Evolutionary conservation across 164 flowering plant genomes (phyloP).

Genomic region (Magnolia kwangsiensis): DNA sequence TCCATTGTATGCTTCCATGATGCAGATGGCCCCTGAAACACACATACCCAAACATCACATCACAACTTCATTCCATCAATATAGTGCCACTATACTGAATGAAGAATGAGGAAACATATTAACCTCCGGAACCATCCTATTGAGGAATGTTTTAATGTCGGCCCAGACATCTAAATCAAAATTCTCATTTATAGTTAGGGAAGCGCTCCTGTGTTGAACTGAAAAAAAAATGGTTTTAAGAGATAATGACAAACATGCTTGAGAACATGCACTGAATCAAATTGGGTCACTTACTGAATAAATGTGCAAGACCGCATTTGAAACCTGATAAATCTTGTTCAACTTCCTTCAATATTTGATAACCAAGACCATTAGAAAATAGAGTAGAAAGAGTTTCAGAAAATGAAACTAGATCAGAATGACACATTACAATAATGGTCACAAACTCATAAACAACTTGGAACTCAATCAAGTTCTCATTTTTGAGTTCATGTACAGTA

Average conservation of each 20-base stretch:
- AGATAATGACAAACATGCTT: background rate
- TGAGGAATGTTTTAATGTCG: constrained; percentile 95
- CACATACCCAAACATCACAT: constrained; percentile 5
- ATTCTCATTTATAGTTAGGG: constrained; percentile 92
- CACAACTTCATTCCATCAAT: background rate
- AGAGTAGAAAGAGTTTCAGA: background rate
- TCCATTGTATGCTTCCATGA: constrained; percentile 98
- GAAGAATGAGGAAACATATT: constrained; percentile 1
- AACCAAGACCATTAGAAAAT: background rate
- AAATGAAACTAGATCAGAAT: background rate
- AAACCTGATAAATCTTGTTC: constrained; percentile 76
- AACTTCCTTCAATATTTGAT: constrained; percentile 80
- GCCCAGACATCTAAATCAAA: constrained; percentile 89
- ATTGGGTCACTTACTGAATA: constrained; percentile 60
- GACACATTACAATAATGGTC: background rate
- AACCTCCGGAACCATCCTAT: constrained; percentile 90
- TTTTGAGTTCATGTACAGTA: too few species aligned
- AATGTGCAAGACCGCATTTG: constrained; percentile 89
- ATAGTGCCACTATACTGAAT: background rate
- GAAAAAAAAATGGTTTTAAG: constrained; percentile 3
- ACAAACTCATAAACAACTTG: background rate
- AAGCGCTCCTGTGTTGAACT: constrained; percentile 99
- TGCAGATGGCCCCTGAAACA: constrained; percentile 75
- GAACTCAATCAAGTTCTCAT: background rate
- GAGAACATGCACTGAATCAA: background rate